Percentiles rank a stretch among this genome's conserved stretches.
These are phyloP conservation scores for Hypoxylon trugodes DNA, from an alignment of 495 filamentous ascomycete genomes.

Conservation along the genomic window DNA sequence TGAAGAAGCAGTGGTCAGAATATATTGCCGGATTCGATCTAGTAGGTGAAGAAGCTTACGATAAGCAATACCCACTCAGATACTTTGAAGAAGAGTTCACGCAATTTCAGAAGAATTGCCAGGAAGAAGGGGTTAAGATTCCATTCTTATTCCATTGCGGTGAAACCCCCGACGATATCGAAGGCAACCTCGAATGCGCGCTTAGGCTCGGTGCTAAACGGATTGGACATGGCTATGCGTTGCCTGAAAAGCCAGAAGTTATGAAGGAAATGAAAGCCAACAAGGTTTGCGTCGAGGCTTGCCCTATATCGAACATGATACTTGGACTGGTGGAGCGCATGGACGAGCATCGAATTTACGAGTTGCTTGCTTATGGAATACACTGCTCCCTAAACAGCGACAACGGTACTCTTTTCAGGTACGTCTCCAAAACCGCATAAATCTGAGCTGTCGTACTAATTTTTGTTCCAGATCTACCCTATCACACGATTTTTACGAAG, in stretches of 20 bases:
- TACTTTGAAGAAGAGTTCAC: constrained; percentile 80
- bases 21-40: constrained; percentile 86
- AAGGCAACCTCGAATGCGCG: constrained; percentile 89
- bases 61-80: constrained; percentile 71
- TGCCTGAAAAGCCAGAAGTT: constrained; percentile 86
- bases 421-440: constrained; percentile 8
- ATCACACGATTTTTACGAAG: constrained; percentile 66
- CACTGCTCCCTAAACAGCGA: constrained; percentile 64
- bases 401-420: constrained; percentile 64
- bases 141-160: constrained; percentile 97
- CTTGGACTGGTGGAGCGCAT: constrained; percentile 59
- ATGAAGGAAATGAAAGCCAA: constrained; percentile 83
- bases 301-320: constrained; percentile 90
- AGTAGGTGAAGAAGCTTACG: constrained; percentile 78
- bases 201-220: constrained; percentile 82
- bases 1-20: constrained; percentile 73
- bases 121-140: constrained; percentile 74
- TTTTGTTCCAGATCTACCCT: constrained; percentile 56
- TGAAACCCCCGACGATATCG: constrained; percentile 81
- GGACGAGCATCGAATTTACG: constrained; percentile 59
- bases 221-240: constrained; percentile 91
- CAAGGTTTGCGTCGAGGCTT: constrained; percentile 85
- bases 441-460: background rate
- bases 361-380: constrained; percentile 59
- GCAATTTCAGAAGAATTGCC: constrained; percentile 79